Evolutionary conservation across 2,329 filamentous ascomycete genomes (phyloP).

Genomic region (Cladobotryum mycophilum): DNA sequence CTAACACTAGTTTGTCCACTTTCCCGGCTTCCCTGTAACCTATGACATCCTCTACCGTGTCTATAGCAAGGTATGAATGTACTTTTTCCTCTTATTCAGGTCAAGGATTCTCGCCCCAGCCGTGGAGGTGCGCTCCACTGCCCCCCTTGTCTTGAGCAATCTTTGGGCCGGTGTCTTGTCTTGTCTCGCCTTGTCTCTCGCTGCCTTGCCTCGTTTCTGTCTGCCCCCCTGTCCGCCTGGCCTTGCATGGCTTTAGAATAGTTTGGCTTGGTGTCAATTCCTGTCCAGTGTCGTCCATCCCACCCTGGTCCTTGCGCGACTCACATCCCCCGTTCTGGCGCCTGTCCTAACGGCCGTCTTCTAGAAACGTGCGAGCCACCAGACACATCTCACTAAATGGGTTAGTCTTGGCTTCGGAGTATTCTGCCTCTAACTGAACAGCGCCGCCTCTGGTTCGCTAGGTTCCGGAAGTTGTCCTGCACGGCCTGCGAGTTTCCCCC

Average conservation of each 20-base stretch:
- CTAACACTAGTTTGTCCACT: slow-evolving; percentile 1
- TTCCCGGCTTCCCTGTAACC: slow-evolving; percentile 3
- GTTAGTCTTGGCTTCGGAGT: slow-evolving; percentile 20
- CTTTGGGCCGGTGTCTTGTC: slow-evolving; percentile 7
- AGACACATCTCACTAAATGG: slow-evolving; percentile 13
- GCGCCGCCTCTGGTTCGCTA: slow-evolving; percentile 9
- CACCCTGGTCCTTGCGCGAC: neutral
- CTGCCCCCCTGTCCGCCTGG: neutral
- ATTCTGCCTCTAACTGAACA: slow-evolving; percentile 24
- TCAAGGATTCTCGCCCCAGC: slow-evolving; percentile 7
- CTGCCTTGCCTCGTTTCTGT: slow-evolving; percentile 5
- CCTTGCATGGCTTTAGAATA: slow-evolving; percentile 2
- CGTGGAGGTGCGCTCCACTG: slow-evolving; percentile 9
- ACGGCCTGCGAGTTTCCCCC: slow-evolving; percentile 6
- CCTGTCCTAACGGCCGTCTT: slow-evolving; percentile 18
- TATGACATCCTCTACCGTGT: slow-evolving; percentile 5
- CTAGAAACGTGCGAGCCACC: slow-evolving; percentile 27
- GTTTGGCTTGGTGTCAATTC: neutral
- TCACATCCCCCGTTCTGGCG: neutral
- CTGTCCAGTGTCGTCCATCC: neutral
- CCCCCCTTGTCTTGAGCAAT: slow-evolving; percentile 1
- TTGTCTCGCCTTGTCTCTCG: slow-evolving; percentile 5
- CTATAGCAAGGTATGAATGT: neutral
- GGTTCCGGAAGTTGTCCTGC: slow-evolving; percentile 12
- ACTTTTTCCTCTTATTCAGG: neutral